These are phyloP conservation scores for Termitomyces sp. DNA, from an alignment of 768 basidiomycete genomes.

Conservation along the genomic window DNA sequence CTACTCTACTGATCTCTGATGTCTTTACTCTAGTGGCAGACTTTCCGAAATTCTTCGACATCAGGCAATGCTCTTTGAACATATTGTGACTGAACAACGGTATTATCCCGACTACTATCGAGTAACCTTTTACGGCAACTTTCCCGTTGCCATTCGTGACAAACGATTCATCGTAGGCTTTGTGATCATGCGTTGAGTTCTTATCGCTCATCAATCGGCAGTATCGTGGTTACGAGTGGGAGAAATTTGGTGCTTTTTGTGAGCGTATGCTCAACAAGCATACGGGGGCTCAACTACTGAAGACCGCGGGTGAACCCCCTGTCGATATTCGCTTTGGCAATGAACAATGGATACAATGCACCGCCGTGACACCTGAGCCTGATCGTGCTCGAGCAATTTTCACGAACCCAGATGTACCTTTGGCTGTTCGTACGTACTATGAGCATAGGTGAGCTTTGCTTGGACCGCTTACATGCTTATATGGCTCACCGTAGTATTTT, in stretches of 20 bases:
- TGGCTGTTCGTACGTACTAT: constrained; percentile 78
- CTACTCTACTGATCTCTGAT: background rate
- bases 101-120: constrained; percentile 93
- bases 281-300: constrained; percentile 76
- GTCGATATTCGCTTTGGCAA: constrained; percentile 75
- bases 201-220: constrained; percentile 22
- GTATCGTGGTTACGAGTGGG: constrained; percentile 96
- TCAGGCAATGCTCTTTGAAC: constrained; percentile 82
- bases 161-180: constrained; percentile 84
- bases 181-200: constrained; percentile 14
- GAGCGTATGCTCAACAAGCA: constrained; percentile 91
- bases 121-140: constrained; percentile 90
- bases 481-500: background rate
- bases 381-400: constrained; percentile 75
- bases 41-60: constrained; percentile 83
- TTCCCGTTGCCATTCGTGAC: constrained; percentile 77
- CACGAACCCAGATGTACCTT: constrained; percentile 76
- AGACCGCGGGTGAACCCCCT: constrained; percentile 67
- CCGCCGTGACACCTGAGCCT: constrained; percentile 80
- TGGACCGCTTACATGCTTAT: no score
- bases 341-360: constrained; percentile 87
- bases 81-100: constrained; percentile 77
- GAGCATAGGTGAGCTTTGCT: constrained; percentile 60
- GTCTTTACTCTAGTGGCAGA: constrained; percentile 46
- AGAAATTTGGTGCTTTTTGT: constrained; percentile 85